Evolutionary conservation across 2,329 filamentous ascomycete genomes (phyloP), one percentile per base, ranked within the genome.

Genomic region (Hymenoscyphus salicellus): DNA sequence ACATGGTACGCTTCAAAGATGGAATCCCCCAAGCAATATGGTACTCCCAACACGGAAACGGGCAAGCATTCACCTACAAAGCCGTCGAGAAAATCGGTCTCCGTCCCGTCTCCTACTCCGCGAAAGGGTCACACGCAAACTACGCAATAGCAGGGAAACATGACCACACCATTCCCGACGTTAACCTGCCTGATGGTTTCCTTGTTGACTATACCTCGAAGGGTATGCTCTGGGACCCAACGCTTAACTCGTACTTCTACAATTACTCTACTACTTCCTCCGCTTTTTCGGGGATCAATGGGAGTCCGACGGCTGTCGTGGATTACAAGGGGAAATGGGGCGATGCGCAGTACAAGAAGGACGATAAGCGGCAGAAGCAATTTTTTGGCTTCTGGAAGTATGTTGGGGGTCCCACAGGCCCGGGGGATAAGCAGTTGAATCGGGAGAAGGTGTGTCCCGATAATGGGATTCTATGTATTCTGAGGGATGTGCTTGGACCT

Each of bases 1-100:
- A 83, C 62, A 88, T 88, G 85, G 79, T 90, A 36, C 85, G 87
- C 11, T 90, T 90, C 74, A 60, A 78, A 17, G 78, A 87, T 62
- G 84, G 84, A 10, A 67, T 71, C 1, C 87, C 87, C 0, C 74
- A 81, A 66, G 78, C 80, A 0, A 73, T 89, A 14, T 90, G 86
- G 85, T 89, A 82, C 72, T 85, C 82, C 61, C 87, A 89, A 72
- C 88, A 90, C 73, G 75, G 79, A 33, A 80, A 82, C 66, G 88
- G 88, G 4, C 79, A 89, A 74, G 87, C 87, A 1, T 89, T 89
- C 74, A 81, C 78, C 2, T 90, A 87, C 71, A 68, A 76, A 3
- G 78, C 81, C 1, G 78, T 84, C 0, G 80, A 87, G 66, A 86
- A 88, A 70, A 74, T 78, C 55, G 81, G 80, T 2, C 71, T 77